Base-by-base conservation (phyloP, 176 grass and related monocot genomes). In the Dendrocalamus sinicus region DNA sequence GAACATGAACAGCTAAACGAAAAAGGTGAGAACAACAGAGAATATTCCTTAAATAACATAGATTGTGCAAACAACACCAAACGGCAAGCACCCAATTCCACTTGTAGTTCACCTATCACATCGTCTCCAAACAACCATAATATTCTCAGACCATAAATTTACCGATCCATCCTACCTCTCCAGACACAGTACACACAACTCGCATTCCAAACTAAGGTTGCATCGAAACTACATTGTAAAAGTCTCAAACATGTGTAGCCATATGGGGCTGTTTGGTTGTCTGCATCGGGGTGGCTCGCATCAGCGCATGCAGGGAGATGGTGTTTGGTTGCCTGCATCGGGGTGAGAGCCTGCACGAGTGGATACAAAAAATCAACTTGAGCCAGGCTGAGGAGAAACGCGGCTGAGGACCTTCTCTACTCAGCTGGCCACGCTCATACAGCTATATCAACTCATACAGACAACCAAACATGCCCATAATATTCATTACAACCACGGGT, bases 131-230 rank as follows among this genome's bases (percentile, higher is more conserved):
- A 58, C 15, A n/a, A 7, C 3, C 43, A 61, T 39, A n/a, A 37
- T 65, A 73, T 7, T 82, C 12, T 70, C 17, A 61, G 24, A 9
- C 39, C 13, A 70, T 22, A 32, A 43, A 64, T 30, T 43, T 17
- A 63, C 57, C 5, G 65, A 73, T 54, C 17, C 39, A 67, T 28
- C 11, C 28, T 51, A 43, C 55, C 32, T 46, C 41, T 51, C 67
- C 20, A n/a, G 20, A 81, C 67, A 80, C 67, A 80, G 60, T 62
- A 48, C 58, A 66, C 48, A 41, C 84, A 41, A 72, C 84, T 63
- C 8, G 2, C 22, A 4, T 26, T 48, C 50, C 81, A 70, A 39
- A 70, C 20, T 51, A 86, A 40, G 61, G 19, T 66, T 61, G 20
- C 55, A 24, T 15, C 9, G 30, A 67, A 79, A 67, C 62, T 14